Evolutionary conservation across 1,139 yeast species (phyloP).

Genomic region (Taphrina flavorubra): DNA sequence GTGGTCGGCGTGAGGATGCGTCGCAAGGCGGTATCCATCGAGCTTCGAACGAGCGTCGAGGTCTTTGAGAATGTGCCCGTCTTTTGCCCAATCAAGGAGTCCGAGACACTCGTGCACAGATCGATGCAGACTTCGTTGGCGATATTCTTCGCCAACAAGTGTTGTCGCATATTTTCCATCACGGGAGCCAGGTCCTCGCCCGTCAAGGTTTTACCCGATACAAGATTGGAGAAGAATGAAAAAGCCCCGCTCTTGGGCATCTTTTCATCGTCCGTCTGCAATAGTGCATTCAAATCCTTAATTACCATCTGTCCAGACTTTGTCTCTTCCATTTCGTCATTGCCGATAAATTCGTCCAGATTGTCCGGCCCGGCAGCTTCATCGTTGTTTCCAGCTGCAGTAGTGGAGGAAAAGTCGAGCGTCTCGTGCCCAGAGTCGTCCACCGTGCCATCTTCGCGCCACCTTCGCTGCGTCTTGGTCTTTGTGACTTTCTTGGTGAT

Average conservation of each 20-base stretch:
- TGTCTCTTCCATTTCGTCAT: conserved; percentile 57
- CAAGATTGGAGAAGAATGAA: conserved; percentile 61
- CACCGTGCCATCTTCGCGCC: conserved; percentile 59
- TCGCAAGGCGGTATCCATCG: conserved; percentile 76
- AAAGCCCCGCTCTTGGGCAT: conserved; percentile 52
- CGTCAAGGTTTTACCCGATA: conserved; percentile 62
- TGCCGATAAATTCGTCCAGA: conserved; percentile 46
- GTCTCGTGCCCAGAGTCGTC: conserved; percentile 52
- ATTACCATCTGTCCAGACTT: conserved; percentile 60
- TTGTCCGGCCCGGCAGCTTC: conserved; percentile 49
- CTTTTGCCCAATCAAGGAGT: conserved; percentile 66
- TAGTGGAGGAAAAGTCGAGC: conserved; percentile 43
- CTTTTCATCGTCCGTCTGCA: conserved; percentile 30
- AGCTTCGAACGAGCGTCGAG: conserved; percentile 64
- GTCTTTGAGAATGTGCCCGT: conserved; percentile 70
- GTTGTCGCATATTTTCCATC: conserved; percentile 57
- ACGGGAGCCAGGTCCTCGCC: conserved; percentile 57
- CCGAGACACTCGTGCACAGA: conserved; percentile 64
- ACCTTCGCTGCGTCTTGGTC: conserved; percentile 54
- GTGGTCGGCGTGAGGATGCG: conserved; percentile 90
- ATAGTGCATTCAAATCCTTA: conserved; percentile 55
- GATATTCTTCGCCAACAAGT: conserved; percentile 60
- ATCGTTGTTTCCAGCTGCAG: conserved; percentile 51
- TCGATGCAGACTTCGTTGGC: conserved; percentile 65
- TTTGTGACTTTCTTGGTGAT: conserved; percentile 26